Conservation (phyloP, 2,329 filamentous ascomycete genomes). For the Colletotrichum lentis region DNA sequence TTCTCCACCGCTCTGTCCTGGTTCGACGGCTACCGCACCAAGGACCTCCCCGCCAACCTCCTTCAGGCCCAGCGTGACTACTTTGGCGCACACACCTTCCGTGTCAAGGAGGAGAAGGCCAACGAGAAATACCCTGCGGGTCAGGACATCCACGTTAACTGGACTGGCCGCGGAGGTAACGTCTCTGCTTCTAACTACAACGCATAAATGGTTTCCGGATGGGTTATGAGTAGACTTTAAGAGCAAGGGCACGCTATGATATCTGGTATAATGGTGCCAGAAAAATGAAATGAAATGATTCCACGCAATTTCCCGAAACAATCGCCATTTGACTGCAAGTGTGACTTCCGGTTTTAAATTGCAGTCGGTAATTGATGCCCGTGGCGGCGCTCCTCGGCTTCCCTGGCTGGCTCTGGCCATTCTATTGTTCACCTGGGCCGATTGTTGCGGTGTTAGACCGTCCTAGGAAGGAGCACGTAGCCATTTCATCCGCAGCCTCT, state of each 20-base stretch:
- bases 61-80: constrained; percentile 99
- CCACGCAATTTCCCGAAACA: constrained; percentile 14
- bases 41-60: constrained; percentile 96
- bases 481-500: no score
- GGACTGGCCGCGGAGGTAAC: constrained; percentile 97
- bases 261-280: constrained; percentile 37
- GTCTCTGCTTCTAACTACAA: constrained; percentile 97
- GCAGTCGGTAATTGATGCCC: neutral
- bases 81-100: constrained; percentile 95
- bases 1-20: constrained; percentile 98
- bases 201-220: constrained; percentile 68
- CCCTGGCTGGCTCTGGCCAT: neutral
- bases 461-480: neutral
- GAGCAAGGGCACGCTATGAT: constrained; percentile 34
- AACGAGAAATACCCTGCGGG: constrained; percentile 82
- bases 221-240: constrained; percentile 34
- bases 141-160: constrained; percentile 98
- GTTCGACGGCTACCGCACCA: constrained; percentile 98
- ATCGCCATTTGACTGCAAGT: neutral
- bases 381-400: neutral
- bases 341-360: neutral
- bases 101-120: constrained; percentile 81
- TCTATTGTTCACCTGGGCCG: neutral
- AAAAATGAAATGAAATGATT: constrained; percentile 37
- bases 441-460: neutral